Conservation (phyloP, 2,329 filamentous ascomycete species). For the Aspergillus sp. region DNA sequence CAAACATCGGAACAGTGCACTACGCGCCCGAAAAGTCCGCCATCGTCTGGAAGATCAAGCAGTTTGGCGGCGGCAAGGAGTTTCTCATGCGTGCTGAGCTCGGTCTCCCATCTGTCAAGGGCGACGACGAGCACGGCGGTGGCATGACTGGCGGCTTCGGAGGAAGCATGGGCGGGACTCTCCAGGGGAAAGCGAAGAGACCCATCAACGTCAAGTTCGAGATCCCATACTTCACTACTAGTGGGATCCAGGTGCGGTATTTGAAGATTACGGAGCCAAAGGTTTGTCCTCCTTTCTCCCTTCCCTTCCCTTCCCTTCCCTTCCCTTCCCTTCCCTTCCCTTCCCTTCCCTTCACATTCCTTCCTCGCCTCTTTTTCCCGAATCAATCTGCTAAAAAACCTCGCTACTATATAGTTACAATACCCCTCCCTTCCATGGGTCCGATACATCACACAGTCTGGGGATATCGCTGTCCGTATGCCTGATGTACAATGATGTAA, state of each 20-base stretch:
- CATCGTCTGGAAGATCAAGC: constrained; percentile 99
- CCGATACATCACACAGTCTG: constrained; percentile 96
- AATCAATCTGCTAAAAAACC: background rate
- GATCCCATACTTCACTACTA: constrained; percentile 99
- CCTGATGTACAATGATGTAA: constrained; percentile 77
- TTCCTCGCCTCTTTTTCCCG: background rate
- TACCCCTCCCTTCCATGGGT: constrained; percentile 98
- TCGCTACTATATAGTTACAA: constrained; percentile 70
- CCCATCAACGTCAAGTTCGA: constrained; percentile 99
- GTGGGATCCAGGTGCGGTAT: constrained; percentile 96
- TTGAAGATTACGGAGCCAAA: constrained; percentile 99
- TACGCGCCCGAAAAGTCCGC: constrained; percentile 97
- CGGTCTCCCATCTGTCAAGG: constrained; percentile 88
- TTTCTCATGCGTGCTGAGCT: constrained; percentile 98
- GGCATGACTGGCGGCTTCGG: constrained; percentile 98
- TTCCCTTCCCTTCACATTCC: background rate
- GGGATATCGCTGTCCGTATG: constrained; percentile 91
- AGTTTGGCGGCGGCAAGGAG: constrained; percentile 97
- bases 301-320: no score
- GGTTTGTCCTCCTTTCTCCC: constrained; percentile 61
- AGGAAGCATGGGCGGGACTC: constrained; percentile 91
- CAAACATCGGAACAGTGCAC: constrained; percentile 95
- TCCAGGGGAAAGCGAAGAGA: constrained; percentile 85
- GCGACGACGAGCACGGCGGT: constrained; percentile 92
- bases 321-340: no score